Evolutionary conservation across 225 moss, liverwort and hornwort species (phyloP), one percentile per base, ranked within the genome.

Genomic region (Bryum argenteum): DNA sequence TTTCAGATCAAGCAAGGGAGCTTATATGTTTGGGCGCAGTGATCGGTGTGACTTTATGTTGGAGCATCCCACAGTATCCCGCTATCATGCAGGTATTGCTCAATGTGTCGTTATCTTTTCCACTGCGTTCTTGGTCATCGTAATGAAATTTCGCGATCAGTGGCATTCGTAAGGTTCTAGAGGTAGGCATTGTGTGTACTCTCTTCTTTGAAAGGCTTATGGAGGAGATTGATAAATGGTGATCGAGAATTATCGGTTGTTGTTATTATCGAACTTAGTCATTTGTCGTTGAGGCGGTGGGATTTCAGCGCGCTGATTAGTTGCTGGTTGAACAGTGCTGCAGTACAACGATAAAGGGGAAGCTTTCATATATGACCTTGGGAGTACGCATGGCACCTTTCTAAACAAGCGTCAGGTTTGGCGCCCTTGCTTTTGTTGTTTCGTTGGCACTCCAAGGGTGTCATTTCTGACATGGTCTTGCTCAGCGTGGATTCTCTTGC

Each of bases 21-120:
- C 92, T 39, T 98, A 91, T 50, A 92, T 98, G 92, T 98, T 92
- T 82, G 98, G 98, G 71, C 88, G 98, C 61, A 98, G 98, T 81
- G 94, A 98, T 43, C 83, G 91, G 41, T 89, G 89, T 75, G 98
- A 98, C 62, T 98, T 98, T 52, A 71, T 89, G 63, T 85, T 98
- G 44, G 98, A 98, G 75, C 94, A 98, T 83, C 94, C 98, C 47
- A 89, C 89, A 33, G 79, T 87, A 33, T 98, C 98, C 59, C 98
- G 98, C 56, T 98, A 91, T 75, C 98, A 98, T 89, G 92, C 98
- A 98, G 98, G 98, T 86, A 81, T 67, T 75, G 9, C 40, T 59
- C 40, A 18, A 18, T 43, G 23, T 60, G 17, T 66, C 60, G 64
- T 72, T 2, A 20, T 58, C 28, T 45, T 53, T 24, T 75, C 24